Evolutionary conservation across 106 monocot genomes (phyloP), one percentile per base, ranked within the genome.

Genomic region (Dendrobium chrysotoxum): DNA sequence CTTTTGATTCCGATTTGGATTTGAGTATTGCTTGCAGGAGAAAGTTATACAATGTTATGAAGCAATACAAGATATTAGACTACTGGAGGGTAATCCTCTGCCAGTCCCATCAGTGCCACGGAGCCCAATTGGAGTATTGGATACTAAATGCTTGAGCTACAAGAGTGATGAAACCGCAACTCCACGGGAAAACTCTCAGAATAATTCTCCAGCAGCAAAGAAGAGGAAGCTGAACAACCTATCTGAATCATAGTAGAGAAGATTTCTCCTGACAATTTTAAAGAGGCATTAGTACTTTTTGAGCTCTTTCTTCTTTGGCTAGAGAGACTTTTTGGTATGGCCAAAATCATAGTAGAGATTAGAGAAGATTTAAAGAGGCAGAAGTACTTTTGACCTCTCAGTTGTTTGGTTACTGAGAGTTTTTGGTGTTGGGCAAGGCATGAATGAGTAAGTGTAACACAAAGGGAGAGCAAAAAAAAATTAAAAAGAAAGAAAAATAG

Each of bases 61-160:
- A 70, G 68, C 42, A 44, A 70, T 80, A 44, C 40, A 26, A 42
- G 79, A 80, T 6, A 66, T 68, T 13, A 58, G 65, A 65, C 9
- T 35, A 5, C 12, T 17, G 35, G n/a, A 31, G 18, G 17, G 7
- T 13, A 79, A 40, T 64, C 20, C n/a, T 57, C 57, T 3, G 20
- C 18, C 30, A 15, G 28, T 58, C 7, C 13, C 40, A 15, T 66
- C 45, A 1, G 42, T 44, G 2, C 23, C 44, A 41, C 44, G 13
- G 16, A 68, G 67, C 68, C 79, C 79, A 40, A 70, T n/a, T 42
- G 68, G 68, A 38, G 79, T 80, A 21, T 23, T 80, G 40, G 79
- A 80, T 70, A 68, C n/a, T 25, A 67, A 67, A 67, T 67, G 26
- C 67, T 67, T 28, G 67, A 67, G 67, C 67, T 30, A 67, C 28